Base-by-base conservation (phyloP, 129 eudicot genomes). In the Logfia minima region DNA sequence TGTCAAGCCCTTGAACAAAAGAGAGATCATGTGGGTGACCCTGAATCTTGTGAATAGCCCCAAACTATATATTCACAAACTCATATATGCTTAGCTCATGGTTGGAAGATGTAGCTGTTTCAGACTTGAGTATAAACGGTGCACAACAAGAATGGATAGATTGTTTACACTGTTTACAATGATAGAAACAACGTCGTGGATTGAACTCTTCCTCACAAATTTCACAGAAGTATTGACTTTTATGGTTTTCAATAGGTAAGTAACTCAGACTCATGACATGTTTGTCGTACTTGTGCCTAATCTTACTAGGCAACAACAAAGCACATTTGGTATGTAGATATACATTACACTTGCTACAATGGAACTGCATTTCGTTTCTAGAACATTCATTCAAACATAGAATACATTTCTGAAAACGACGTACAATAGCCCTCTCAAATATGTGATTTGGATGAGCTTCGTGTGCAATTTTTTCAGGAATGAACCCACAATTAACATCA, bases 401-500 rank as follows among this genome's bases (percentile, higher is more conserved):
- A 21, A 61, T 9, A 23, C 13, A 61, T n/a, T 23, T 24, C 7
- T 8, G 0, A n/a, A 1, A 8, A 0, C 4, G 7, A 19, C 5
- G 2, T 61, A 8, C 1, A 17, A 9, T 4, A 59, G 0, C 0
- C 66, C 2, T 22, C 1, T 24, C 1, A 23, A 61, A 5, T 17
- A 24, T 22, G 24, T 61, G 66, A 5, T 10, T 22, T 61, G 32
- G 32, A 61, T 61, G 31, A 23, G 35, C 29, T 8, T 22, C 66
- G 66, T 60, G 66, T 60, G 66, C 14, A 8, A 60, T 10, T 24
- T 60, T 60, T 60, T 60, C 16, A 60, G 66, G 66, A 23, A 61
- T 22, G 66, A 23, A 61, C 34, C 17, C 66, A 24, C 66, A 61
- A 61, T 61, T 61, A 61, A 61, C 29, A 61, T 61, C 16, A 61